Evolutionary conservation across 768 basidiomycete genomes (phyloP), one percentile per base, ranked within the genome.

Genomic region (Phallus indusiatus): DNA sequence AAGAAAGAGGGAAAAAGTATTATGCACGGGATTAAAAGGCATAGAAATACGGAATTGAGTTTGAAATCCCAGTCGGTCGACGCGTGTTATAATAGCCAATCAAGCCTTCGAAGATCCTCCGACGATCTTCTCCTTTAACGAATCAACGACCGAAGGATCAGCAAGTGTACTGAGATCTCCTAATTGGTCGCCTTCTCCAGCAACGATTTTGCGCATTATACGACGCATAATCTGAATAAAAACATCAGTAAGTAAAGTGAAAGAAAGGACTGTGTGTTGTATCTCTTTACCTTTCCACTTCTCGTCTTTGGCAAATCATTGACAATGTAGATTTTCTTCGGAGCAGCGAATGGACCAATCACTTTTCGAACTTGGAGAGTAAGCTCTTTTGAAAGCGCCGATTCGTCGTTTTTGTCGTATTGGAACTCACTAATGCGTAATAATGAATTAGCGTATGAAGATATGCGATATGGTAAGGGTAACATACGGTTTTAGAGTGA

Each of bases 301-400:
- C 95, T 80, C 35, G 95, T 97, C 83, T 96, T 96, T 37, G 94
- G 94, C 56, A 96, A 75, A 72, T 95, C 94, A 47, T 71, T 64
- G 63, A 92, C 87, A 65, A 94, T 76, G 71, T 78, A 85, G 64
- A 95, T 83, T 75, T 87, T 90, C 82, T 97, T 98, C 24, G 95
- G 95, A 16, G 94, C 87, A 1, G 95, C 95, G 72, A 99, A 97
- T 2, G 96, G 94, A 4, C 95, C 96, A 61, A 99, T 99, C 48
- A 90, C 89, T 75, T 98, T 98, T 68, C 96, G 85, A 18, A 97
- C 94, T 75, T 97, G 94, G 34, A 97, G 82, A 28, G 86, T 80
- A 61, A 99, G 83, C 74, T 97, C 95, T 73, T 96, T 97, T 55
- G 74, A 63, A 35, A 97, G 81, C 0, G 72, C 77, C 0, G 77